Percentiles rank a stretch among this genome's conserved stretches.
Evolutionary conservation across 176 grass and related monocot genomes (phyloP).

Genomic region (Calamus simplicifolius): DNA sequence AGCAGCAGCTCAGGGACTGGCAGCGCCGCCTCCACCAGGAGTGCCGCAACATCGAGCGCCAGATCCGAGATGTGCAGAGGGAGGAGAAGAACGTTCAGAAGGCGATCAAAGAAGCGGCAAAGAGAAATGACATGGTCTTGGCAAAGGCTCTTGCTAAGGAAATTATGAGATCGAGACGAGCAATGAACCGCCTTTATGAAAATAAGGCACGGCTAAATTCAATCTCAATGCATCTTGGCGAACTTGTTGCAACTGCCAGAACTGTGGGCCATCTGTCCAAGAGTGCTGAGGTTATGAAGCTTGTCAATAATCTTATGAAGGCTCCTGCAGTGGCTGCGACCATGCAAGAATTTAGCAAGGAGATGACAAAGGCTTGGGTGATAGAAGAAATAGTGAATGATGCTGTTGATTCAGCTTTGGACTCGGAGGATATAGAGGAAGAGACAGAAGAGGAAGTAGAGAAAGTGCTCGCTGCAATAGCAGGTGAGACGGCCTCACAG

Average conservation of each 20-base stretch:
- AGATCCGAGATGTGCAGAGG: slow-evolving; percentile 91
- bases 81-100: slow-evolving; percentile 95
- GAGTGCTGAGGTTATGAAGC: slow-evolving; percentile 89
- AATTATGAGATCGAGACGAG: slow-evolving; percentile 64
- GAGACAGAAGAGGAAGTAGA: slow-evolving; percentile 86
- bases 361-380: slow-evolving; percentile 85
- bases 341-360: slow-evolving; percentile 83
- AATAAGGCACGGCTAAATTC: slow-evolving; percentile 88
- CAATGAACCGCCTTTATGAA: slow-evolving; percentile 88
- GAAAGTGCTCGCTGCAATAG: slow-evolving; percentile 59
- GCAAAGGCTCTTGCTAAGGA: slow-evolving; percentile 92
- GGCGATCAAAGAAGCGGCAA: slow-evolving; percentile 74
- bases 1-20: slow-evolving; percentile 83
- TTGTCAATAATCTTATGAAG: slow-evolving; percentile 85
- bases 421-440: slow-evolving; percentile 78
- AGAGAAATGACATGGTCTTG: slow-evolving; percentile 87
- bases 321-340: slow-evolving; percentile 83
- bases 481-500: slow-evolving; percentile 48
- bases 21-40: slow-evolving; percentile 88
- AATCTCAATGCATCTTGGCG: slow-evolving; percentile 92
- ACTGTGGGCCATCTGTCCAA: slow-evolving; percentile 79
- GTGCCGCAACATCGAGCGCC: slow-evolving; percentile 72
- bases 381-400: slow-evolving; percentile 89
- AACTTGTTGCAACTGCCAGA: slow-evolving; percentile 66
- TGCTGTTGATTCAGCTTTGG: slow-evolving; percentile 64